These are phyloP conservation scores for Zelonia costaricensis DNA, from an alignment of 208 protist genomes.

Conservation along the genomic window DNA sequence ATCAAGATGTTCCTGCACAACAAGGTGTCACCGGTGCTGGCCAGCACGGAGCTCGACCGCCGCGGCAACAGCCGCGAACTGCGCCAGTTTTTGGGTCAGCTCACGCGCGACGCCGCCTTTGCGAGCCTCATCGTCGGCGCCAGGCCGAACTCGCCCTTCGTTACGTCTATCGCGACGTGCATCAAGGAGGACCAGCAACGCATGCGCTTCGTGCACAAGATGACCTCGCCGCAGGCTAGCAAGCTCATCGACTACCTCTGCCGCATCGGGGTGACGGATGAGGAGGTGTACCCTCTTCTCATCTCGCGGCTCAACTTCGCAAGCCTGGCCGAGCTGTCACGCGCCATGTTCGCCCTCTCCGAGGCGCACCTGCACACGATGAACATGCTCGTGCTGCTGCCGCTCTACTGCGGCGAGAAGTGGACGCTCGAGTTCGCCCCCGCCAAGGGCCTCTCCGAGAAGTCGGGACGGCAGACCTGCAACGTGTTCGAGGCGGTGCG, in stretches of 20 bases:
- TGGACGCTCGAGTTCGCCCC: slow-evolving; percentile 33
- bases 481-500: slow-evolving; percentile 84
- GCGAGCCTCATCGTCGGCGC: slow-evolving; percentile 63
- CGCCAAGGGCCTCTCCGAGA: neutral
- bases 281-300: slow-evolving; percentile 52
- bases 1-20: slow-evolving; percentile 62
- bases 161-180: slow-evolving; percentile 54
- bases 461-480: slow-evolving; percentile 13
- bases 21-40: slow-evolving; percentile 70
- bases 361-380: slow-evolving; percentile 53
- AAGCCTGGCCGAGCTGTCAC: slow-evolving; percentile 59
- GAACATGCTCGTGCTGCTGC: slow-evolving; percentile 63
- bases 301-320: slow-evolving; percentile 61
- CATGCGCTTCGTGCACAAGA: slow-evolving; percentile 72
- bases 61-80: slow-evolving; percentile 50
- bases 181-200: slow-evolving; percentile 69
- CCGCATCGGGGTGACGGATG: slow-evolving; percentile 55
- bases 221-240: slow-evolving; percentile 80
- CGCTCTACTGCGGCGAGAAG: slow-evolving; percentile 77
- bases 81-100: slow-evolving; percentile 51
- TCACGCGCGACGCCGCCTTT: slow-evolving; percentile 78
- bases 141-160: slow-evolving; percentile 46
- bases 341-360: slow-evolving; percentile 71
- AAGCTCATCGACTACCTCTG: slow-evolving; percentile 74
- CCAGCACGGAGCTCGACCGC: slow-evolving; percentile 60